Percentiles rank a stretch among this genome's conserved stretches.
Conservation (phyloP, 2,329 filamentous ascomycete genomes). For the Zymoseptoria crescenta region DNA sequence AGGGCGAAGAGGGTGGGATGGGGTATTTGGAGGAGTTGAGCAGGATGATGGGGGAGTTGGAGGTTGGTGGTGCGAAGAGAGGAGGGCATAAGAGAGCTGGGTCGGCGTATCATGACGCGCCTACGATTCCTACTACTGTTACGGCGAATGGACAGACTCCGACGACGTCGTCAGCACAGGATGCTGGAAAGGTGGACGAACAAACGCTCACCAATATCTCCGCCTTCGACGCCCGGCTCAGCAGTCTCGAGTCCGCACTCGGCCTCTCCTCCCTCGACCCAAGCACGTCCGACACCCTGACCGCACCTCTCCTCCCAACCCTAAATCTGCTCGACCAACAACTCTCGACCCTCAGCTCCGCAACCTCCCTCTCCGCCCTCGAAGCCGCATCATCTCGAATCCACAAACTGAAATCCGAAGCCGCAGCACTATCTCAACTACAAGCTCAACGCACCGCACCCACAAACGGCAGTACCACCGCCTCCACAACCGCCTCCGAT, state of each 20-base stretch:
- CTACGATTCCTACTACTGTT: conserved; percentile 3
- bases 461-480: conserved; percentile 2
- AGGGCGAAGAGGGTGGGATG: conserved; percentile 45
- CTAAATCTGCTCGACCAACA: conserved; percentile 75
- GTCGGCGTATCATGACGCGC: conserved; percentile 16
- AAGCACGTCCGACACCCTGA: conserved; percentile 45
- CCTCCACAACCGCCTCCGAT: background rate
- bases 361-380: conserved; percentile 63
- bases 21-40: conserved; percentile 59
- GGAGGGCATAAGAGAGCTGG: conserved; percentile 3
- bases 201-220: conserved; percentile 72
- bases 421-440: conserved; percentile 59
- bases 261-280: conserved; percentile 62
- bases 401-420: conserved; percentile 46
- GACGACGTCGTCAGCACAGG: conserved; percentile 2
- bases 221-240: conserved; percentile 76
- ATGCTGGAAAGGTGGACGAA: conserved; percentile 17
- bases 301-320: conserved; percentile 70
- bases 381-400: conserved; percentile 44
- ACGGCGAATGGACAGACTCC: background rate
- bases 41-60: conserved; percentile 61
- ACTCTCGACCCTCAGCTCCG: conserved; percentile 60
- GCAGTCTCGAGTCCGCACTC: conserved; percentile 69
- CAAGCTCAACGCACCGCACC: conserved; percentile 24
- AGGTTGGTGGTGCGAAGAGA: conserved; percentile 25